Percentiles rank a stretch among this genome's conserved stretches.
Evolutionary conservation across 2,329 filamentous ascomycete species (phyloP).

Genomic region (Epichloe uncinata): DNA sequence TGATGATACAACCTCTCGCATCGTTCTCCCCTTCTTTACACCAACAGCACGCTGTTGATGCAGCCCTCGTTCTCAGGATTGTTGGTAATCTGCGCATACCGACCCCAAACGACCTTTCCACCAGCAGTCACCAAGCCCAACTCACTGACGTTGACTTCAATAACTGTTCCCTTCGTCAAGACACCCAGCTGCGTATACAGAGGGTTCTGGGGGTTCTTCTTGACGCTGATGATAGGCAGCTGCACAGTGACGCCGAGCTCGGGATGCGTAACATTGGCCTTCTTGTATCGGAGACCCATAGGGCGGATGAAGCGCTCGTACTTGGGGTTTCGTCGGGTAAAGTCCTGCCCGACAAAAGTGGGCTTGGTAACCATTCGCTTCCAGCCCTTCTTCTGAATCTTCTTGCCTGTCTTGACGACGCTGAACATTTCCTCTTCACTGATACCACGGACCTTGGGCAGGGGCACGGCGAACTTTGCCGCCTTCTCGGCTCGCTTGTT

Average conservation of each 20-base stretch:
- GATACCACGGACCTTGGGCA: conserved; percentile 87
- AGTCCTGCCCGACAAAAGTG: conserved; percentile 76
- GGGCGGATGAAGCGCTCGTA: conserved; percentile 44
- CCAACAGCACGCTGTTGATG: conserved; percentile 27
- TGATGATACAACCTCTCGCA: neutral
- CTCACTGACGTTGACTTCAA: conserved; percentile 90
- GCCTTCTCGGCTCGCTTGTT: conserved; percentile 91
- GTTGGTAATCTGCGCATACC: conserved; percentile 48
- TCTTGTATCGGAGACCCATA: conserved; percentile 38
- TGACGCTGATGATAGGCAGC: conserved; percentile 58
- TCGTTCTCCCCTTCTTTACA: conserved; percentile 7
- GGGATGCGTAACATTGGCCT: conserved; percentile 50
- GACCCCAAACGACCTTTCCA: conserved; percentile 89
- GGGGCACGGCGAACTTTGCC: conserved; percentile 78
- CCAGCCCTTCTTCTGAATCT: conserved; percentile 74
- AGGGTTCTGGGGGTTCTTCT: conserved; percentile 65
- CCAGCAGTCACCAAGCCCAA: conserved; percentile 79
- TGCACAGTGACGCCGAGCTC: conserved; percentile 81
- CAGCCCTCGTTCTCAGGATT: conserved; percentile 35
- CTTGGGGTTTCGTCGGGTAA: conserved; percentile 79
- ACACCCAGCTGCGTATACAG: conserved; percentile 90
- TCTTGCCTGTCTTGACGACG: conserved; percentile 92
- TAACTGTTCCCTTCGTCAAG: conserved; percentile 63
- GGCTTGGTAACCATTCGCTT: conserved; percentile 53
- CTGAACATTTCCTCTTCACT: conserved; percentile 97